Base-by-base conservation (phyloP, 805 yeast genomes). In the Saccharomycodes ludwigii region DNA sequence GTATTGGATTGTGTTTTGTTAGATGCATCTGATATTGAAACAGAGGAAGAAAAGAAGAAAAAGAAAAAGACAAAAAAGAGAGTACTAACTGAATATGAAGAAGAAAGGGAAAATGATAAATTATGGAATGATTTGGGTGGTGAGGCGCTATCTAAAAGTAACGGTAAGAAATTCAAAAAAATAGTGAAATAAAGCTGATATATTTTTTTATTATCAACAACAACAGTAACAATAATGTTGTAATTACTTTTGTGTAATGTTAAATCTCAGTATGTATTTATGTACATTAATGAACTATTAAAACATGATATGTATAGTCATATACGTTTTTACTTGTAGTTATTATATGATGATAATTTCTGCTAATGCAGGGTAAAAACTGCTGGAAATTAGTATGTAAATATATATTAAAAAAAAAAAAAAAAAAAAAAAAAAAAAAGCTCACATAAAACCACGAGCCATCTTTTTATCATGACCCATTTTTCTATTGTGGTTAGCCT, bases 401-500 rank as follows among this genome's bases (percentile, higher is more conserved):
- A 24, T 16, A 26, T 24, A 10, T 26, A n/a, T n/a, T n/a, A 12
- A 17, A 6, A 18, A 27, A 10, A 21, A 24, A 30, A 20, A 11
- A 9, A 13, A 12, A 18, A 12, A 27, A 16, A 19, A 11, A 11
- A 21, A n/a, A 24, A 24, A 18, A 19, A 12, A 18, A 18, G 20
- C 9, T 11, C 16, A 8, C 14, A 14, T 17, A 16, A 31, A 36
- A 19, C 33, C 42, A 34, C 32, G 33, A 16, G 48, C 42, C 46
- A 68, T 46, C 44, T 76, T 80, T 44, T 65, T 73, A 42, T 66
- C 72, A 46, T 73, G 80, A 0, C 71, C 79, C 2, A 61, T 32
- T 43, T 75, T 78, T 33, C 88, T 58, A 46, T 71, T 75, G 46
- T 77, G 85, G 43, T 77, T 78, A 1, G 73, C 81, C 25, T 52